phyloP scores from a whole-genome alignment of 345 rosid genomes.

The Lagerstroemia speciosa region DNA sequence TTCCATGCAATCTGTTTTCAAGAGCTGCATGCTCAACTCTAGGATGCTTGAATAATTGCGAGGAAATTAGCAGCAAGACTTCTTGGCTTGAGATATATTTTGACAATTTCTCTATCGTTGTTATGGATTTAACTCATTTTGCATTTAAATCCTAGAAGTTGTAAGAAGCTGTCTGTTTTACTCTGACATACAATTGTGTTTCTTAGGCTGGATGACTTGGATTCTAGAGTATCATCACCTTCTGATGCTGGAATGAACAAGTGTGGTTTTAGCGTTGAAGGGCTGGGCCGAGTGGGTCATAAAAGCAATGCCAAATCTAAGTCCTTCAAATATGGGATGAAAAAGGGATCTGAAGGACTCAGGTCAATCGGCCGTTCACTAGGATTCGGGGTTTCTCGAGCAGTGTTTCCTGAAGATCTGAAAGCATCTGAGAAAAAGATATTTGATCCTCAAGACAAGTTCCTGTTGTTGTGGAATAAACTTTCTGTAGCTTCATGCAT shows the following conservation, averaged over 20 bases:
- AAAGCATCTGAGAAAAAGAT: slow-evolving; percentile 76
- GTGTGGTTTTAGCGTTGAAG: slow-evolving; percentile 68
- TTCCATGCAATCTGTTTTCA: not conserved
- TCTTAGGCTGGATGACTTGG: slow-evolving; percentile 89
- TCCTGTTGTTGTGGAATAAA: slow-evolving; percentile 69
- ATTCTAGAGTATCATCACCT: slow-evolving; percentile 64
- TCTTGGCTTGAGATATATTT: not conserved
- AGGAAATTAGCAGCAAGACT: not conserved
- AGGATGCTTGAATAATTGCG: not conserved
- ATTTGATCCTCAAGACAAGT: slow-evolving; percentile 89
- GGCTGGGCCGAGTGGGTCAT: slow-evolving; percentile 35
- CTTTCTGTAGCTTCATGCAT: slow-evolving; percentile 75
- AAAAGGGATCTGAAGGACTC: slow-evolving; percentile 82
- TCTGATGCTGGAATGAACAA: slow-evolving; percentile 49
- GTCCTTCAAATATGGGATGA: slow-evolving; percentile 70
- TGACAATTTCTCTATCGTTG: not conserved
- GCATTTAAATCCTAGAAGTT: slow-evolving; percentile 1
- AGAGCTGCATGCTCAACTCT: not conserved
- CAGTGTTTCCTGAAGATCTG: slow-evolving; percentile 95
- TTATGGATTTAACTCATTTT: not conserved
- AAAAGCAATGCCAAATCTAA: slow-evolving; percentile 42
- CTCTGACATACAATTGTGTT: not conserved
- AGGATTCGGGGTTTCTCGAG: slow-evolving; percentile 81
- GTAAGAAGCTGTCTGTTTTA: not conserved
- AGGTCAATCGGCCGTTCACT: slow-evolving; percentile 88